These are phyloP conservation scores for Backusella macrospora DNA, from an alignment of 192 early-diverging fungal species.

Conservation along the genomic window DNA sequence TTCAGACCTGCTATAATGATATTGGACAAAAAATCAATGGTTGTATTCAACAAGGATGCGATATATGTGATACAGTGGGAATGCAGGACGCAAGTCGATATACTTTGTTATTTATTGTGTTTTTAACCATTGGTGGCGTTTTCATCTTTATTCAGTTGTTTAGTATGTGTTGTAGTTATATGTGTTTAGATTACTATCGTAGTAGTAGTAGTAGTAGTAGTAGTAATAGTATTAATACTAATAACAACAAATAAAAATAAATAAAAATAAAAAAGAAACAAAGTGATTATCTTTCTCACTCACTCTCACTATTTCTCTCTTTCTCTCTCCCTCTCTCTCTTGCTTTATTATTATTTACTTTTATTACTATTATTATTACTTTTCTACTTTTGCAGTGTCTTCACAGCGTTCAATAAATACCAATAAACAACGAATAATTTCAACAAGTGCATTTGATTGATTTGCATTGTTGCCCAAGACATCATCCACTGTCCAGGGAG, in stretches of 20 bases:
- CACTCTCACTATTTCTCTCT: too few relatives aligned
- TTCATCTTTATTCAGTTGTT: background rate
- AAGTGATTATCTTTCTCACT: background rate
- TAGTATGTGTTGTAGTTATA: background rate
- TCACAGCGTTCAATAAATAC: slow-evolving; percentile 41
- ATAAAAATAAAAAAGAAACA: background rate
- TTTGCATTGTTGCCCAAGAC: slow-evolving; percentile 34
- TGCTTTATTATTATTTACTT: too few relatives aligned
- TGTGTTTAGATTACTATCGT: background rate
- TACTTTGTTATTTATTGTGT: background rate
- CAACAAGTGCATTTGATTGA: slow-evolving; percentile 21
- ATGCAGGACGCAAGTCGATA: background rate
- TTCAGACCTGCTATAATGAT: background rate
- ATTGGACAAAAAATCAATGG: background rate
- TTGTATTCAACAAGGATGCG: background rate
- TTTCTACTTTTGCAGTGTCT: background rate
- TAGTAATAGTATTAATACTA: background rate
- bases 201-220: background rate
- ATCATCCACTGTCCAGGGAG: slow-evolving; percentile 42
- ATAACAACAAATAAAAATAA: background rate
- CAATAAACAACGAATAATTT: slow-evolving; percentile 39
- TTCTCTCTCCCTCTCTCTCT: too few relatives aligned
- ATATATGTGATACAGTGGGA: background rate
- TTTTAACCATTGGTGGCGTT: background rate
- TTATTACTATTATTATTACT: background rate